These are phyloP conservation scores for Takakia lepidozioides DNA, from an alignment of 225 moss, liverwort and hornwort genomes.

Conservation along the genomic window DNA sequence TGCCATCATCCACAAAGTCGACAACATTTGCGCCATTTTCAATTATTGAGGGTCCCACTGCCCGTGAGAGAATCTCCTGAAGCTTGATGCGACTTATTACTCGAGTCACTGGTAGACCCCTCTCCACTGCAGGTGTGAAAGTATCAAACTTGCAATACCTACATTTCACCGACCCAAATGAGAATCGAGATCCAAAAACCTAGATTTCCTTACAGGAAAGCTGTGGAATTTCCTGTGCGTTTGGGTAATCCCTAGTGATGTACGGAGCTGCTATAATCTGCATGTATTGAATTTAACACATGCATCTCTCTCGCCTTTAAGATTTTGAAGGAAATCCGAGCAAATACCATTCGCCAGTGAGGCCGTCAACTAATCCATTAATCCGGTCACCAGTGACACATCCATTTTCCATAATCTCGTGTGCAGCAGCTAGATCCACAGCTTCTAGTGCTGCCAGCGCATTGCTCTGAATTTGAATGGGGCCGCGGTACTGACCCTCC, in stretches of 20 bases:
- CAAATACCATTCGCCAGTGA: slow-evolving; percentile 74
- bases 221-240: not conserved
- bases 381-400: slow-evolving; percentile 98
- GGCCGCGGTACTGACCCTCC: slow-evolving; percentile 93
- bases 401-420: slow-evolving; percentile 63
- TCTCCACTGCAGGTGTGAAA: slow-evolving; percentile 81
- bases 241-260: not conserved
- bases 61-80: slow-evolving; percentile 56
- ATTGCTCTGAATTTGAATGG: slow-evolving; percentile 96
- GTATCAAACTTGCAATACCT: slow-evolving; percentile 96
- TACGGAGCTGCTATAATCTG: too few species aligned
- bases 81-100: slow-evolving; percentile 96
- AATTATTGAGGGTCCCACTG: slow-evolving; percentile 59
- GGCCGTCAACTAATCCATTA: slow-evolving; percentile 87
- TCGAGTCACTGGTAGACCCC: slow-evolving; percentile 90
- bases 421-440: slow-evolving; percentile 63
- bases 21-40: slow-evolving; percentile 76
- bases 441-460: slow-evolving; percentile 91
- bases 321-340: too few species aligned
- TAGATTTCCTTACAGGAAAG: not conserved
- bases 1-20: slow-evolving; percentile 72
- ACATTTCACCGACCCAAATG: not conserved
- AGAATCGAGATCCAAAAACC: not conserved
- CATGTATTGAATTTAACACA: too few species aligned
- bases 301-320: too few species aligned